Evolutionary conservation across 164 flowering plant genomes (phyloP), one percentile per base, ranked within the genome.

Genomic region (Annona squamosa): DNA sequence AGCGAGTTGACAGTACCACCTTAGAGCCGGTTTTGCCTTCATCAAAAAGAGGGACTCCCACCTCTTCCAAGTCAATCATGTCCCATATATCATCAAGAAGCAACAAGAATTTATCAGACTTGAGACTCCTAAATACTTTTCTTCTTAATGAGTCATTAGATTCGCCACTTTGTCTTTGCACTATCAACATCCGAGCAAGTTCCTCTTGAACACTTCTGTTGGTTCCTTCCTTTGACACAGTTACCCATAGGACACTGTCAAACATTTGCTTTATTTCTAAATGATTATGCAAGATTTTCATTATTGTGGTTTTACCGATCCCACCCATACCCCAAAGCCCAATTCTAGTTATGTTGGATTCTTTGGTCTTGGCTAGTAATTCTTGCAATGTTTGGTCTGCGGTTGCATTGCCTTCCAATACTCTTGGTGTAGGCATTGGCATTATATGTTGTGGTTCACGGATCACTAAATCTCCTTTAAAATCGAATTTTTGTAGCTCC

Each of bases 321-420:
- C 71, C 71, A 3, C 71, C 71, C 71, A 69, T 48, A 9, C 70
- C 70, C 70, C 70, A 68, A 17, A 46, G n/a, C 4, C 56, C 56
- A 5, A 68, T 68, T 56, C 46, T 68, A n/a, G n/a, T 5, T 3
- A 68, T 68, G 46, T 42, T 5, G 26, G 9, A 7, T 16, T 46
- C 17, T n/a, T 19, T 4, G 2, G n/a, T 46, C 17, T 4, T 3
- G 46, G 5, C 41, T 13, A 69, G 17, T 26, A 72, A 69, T 44
- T 75, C 59, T 42, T n/a, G 45, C 7, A 70, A 13, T 5, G 72
- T 70, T 1, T 2, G 72, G 17, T 70, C 65, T 12, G 65, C 2
- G 5, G 65, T 43, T 61, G 73, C 43, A 4, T 10, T 4, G 2
- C 3, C 18, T 59, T 71, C 66, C 37, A 26, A 26, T 44, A 61